These are phyloP conservation scores for Dryadomyces quercivorus DNA, from an alignment of 2,329 filamentous ascomycete genomes.

Conservation along the genomic window DNA sequence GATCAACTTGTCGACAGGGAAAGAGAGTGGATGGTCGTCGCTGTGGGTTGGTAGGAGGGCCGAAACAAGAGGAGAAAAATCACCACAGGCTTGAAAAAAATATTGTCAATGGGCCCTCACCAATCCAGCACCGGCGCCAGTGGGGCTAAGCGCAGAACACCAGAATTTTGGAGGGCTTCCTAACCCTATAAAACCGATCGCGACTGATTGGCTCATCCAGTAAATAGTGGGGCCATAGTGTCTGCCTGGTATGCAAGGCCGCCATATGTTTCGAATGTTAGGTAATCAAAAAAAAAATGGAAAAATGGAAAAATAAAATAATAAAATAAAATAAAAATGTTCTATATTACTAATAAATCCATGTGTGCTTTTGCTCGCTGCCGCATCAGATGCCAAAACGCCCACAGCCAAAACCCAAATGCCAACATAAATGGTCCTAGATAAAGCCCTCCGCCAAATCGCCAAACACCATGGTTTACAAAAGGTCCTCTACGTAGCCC, in stretches of 20 bases:
- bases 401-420: neutral
- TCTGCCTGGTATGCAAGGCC: neutral
- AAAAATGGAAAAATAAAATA: too few species aligned
- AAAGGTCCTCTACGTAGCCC: constrained; percentile 31
- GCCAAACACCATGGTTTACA: neutral
- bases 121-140: neutral
- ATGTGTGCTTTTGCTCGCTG: neutral
- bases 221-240: neutral
- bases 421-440: neutral
- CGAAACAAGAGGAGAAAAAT: constrained; percentile 7
- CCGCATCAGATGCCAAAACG: too few species aligned
- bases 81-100: constrained; percentile 2
- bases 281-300: neutral
- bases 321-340: too few species aligned
- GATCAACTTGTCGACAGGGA: constrained; percentile 1
- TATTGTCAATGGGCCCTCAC: neutral
- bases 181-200: constrained; percentile 23
- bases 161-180: constrained; percentile 29
- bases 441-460: neutral
- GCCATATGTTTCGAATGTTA: neutral
- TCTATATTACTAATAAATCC: neutral
- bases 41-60: neutral
- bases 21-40: neutral
- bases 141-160: neutral
- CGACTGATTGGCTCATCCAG: neutral